A percentile compares a stretch with the other conserved stretches of the same genome.
Conservation (phyloP, 106 monocot species). For the Phalaenopsis aphrodite region DNA sequence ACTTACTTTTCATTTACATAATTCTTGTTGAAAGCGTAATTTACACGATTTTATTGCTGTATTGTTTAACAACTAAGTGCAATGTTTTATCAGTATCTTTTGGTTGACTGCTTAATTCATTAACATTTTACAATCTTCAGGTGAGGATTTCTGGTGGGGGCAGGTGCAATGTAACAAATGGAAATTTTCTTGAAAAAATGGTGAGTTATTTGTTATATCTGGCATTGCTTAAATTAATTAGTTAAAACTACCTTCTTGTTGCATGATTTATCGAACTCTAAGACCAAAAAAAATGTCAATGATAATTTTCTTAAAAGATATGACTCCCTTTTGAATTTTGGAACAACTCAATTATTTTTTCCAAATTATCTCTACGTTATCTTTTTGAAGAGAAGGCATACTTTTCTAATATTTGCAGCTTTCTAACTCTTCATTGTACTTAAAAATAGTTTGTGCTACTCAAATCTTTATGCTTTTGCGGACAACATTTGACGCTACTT, state of each 20-base stretch:
- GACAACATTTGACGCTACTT: not conserved
- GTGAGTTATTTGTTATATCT: conserved; percentile 23
- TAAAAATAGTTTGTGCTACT: not conserved
- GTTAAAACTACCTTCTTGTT: not conserved
- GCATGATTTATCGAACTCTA: not conserved
- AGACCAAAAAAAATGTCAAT: not conserved
- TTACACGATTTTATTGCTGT: not conserved
- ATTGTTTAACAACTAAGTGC: not conserved
- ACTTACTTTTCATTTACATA: not conserved
- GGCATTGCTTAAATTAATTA: not conserved
- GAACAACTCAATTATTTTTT: not conserved
- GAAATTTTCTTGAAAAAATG: conserved; percentile 60
- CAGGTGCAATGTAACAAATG: conserved; percentile 96
- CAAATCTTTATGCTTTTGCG: not conserved
- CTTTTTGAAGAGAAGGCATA: not conserved
- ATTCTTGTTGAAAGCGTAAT: not conserved
- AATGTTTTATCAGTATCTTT: conserved; percentile 1
- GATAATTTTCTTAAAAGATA: not conserved
- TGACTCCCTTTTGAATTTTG: not conserved
- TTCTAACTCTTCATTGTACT: not conserved
- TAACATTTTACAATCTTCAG: conserved; percentile 28
- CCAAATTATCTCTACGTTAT: not conserved
- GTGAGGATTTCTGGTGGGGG: conserved; percentile 99
- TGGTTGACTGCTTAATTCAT: conserved; percentile 4
- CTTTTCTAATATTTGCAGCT: not conserved